Percentiles rank a stretch among this genome's conserved stretches.
Conservation (phyloP, 148 eudicot genomes). For the Suaeda aralocaspica region DNA sequence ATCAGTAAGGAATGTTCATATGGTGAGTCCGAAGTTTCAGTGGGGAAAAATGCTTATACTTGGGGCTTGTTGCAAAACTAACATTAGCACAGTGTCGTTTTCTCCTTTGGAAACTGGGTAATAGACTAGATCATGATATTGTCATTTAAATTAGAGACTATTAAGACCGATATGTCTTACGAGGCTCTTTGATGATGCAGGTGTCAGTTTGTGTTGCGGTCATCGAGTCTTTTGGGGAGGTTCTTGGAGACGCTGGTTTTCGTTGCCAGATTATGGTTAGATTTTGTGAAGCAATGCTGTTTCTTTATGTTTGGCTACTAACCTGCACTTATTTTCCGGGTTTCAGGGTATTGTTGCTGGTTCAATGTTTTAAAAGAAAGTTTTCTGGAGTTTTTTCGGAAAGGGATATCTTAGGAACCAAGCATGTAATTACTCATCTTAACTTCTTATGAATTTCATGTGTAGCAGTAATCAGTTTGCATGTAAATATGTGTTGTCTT, state of each 20-base stretch:
- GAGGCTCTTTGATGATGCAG: slow-evolving; percentile 37
- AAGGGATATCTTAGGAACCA: slow-evolving; percentile 76
- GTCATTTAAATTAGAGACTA: too few species aligned
- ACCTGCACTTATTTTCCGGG: slow-evolving; percentile 16
- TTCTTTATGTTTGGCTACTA: background rate
- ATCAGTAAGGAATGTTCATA: slow-evolving; percentile 62
- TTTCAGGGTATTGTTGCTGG: slow-evolving; percentile 70
- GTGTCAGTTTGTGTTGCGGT: slow-evolving; percentile 36
- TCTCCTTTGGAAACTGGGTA: slow-evolving; percentile 86
- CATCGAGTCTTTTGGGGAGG: slow-evolving; percentile 59
- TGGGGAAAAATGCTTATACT: slow-evolving; percentile 74
- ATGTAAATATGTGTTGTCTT: background rate
- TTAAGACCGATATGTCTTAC: slow-evolving; percentile 23
- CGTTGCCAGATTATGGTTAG: slow-evolving; percentile 77
- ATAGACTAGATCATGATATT: slow-evolving; percentile 11
- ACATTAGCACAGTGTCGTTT: slow-evolving; percentile 50
- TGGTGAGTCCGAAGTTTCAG: slow-evolving; percentile 59
- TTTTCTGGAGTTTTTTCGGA: slow-evolving; percentile 61
- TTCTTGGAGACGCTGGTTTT: slow-evolving; percentile 56
- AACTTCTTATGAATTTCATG: slow-evolving; percentile 9
- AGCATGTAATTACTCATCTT: slow-evolving; percentile 52
- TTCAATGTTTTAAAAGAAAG: slow-evolving; percentile 68
- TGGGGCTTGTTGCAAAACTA: slow-evolving; percentile 80
- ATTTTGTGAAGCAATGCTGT: slow-evolving; percentile 12
- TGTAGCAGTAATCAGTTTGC: background rate